phyloP scores from a whole-genome alignment of 129 eudicot species.

The Scalesia atractyloides region DNA sequence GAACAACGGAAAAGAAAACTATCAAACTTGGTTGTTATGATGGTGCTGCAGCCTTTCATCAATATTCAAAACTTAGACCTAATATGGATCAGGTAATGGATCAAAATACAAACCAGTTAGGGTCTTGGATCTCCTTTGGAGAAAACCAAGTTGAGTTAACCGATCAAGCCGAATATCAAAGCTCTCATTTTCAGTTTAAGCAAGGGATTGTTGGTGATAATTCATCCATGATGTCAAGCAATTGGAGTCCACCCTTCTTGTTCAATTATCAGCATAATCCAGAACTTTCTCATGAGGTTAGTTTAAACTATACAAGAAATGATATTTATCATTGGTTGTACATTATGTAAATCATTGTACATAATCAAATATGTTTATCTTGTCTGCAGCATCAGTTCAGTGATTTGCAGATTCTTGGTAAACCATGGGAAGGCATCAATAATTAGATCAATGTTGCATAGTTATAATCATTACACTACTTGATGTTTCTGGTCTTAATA shows the following conservation, averaged over 20 bases:
- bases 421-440: conserved; percentile 42
- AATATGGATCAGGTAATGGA: conserved; percentile 24
- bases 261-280: conserved; percentile 44
- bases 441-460: conserved; percentile 24
- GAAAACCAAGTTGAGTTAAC: conserved; percentile 21
- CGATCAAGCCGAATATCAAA: conserved; percentile 26
- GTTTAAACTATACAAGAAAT: background rate
- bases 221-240: conserved; percentile 19
- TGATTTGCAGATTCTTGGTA: conserved; percentile 34
- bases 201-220: conserved; percentile 30
- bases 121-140: conserved; percentile 44
- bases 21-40: conserved; percentile 14
- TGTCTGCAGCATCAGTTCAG: conserved; percentile 31
- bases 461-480: background rate
- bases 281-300: conserved; percentile 44
- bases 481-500: background rate
- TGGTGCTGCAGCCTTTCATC: background rate
- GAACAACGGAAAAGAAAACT: conserved; percentile 57
- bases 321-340: background rate
- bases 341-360: background rate
- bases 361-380: conserved; percentile 2
- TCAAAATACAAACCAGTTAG: conserved; percentile 29
- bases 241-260: conserved; percentile 43
- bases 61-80: conserved; percentile 20
- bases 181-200: conserved; percentile 23